Evolutionary conservation across 352 stramenopile genomes (phyloP), one percentile per base, ranked within the genome.

Genomic region (Aphanomyces astaci): DNA sequence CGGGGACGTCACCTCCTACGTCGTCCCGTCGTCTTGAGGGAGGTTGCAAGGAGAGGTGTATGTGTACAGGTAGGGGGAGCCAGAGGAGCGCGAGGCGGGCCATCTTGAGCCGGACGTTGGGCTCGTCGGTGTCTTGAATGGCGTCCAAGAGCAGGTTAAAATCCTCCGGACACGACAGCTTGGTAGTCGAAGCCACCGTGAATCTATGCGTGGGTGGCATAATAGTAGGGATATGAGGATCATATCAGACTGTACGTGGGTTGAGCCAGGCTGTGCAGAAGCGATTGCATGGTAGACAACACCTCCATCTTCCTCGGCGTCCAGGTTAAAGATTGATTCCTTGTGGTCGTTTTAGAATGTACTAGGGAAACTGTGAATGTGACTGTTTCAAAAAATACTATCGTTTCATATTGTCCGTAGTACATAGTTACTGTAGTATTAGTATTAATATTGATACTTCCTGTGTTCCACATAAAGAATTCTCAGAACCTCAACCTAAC

Each of bases 81-180:
- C 36, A 31, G 5, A 39, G 48, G 32, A 65, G 39, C 0, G 32
- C 56, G 4, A 53, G 24, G 3, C 19, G 7, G 27, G 31, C 39
- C 19, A 65, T n/a, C 25, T 65, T 53, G 24, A 51, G 31, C 3
- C 56, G 56, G 9, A 33, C 19, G 22, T 32, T 27, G 3, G 56
- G 36, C 31, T 65, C 56, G 22, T 65, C 56, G 4, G 56, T 53
- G 39, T 65, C 56, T 59, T 59, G 51, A 19, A 59, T 59, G 22
- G 25, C 30, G 51, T 59, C 51, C 15, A 59, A 30, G 33, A 59
- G 51, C 19, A 32, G 15, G 13, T 22, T 22, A 32, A 33, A 59
- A 25, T 59, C 51, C 0, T 59, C 51, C 13, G 45, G 5, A n/a
- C 13, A 53, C 22, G 45, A 24, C 45, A 53, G 24, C 45, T n/a